Base-by-base conservation (phyloP, 164 flowering plant species). In the Umbellularia californica region DNA sequence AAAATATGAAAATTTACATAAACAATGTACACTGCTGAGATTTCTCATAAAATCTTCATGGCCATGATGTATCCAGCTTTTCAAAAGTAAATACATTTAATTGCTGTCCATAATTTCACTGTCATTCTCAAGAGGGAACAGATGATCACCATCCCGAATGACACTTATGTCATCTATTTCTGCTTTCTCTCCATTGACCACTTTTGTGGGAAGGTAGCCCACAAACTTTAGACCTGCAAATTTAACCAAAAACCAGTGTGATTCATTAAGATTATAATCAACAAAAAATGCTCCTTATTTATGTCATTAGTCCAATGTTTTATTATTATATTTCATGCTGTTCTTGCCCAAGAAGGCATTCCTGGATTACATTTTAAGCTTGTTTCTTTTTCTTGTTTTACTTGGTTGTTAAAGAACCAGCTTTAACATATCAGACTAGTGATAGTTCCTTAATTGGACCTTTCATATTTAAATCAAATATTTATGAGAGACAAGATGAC, bases 181-280 rank as follows among this genome's bases (percentile, higher is more conserved):
- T 84, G 98, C 97, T 77, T 86, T 84, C 78, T 91, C 93, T 69
- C 73, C 82, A 72, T 80, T 91, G 74, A 88, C 76, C 17, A 90
- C 85, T 83, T 85, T 87, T 79, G 86, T 82, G 60, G 89, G 86
- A 70, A 77, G 82, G 88, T 76, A 66, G 81, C 86, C 91, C 78
- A 82, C 89, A 81, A 90, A 88, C 81, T 90, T 95, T 77, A 92
- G 80, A 79, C 92, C 99, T 95, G 97, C 92, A 89, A 41, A 78
- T 81, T 79, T 77, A 62, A 79, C 80, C 82, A 77, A 68, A 70
- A 67, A 70, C 47, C 50, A 47, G 64, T 52, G 41, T 78, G 72
- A 79, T 76, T 69, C 58, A 70, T 27, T 27, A 52, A 73, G 47
- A 67, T 27, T 67, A 67, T 15, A 30, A 67, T 17, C 25, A 13